These are phyloP conservation scores for Dictyostelium purpureum DNA, from an alignment of 78 protist genomes.

Conservation along the genomic window DNA sequence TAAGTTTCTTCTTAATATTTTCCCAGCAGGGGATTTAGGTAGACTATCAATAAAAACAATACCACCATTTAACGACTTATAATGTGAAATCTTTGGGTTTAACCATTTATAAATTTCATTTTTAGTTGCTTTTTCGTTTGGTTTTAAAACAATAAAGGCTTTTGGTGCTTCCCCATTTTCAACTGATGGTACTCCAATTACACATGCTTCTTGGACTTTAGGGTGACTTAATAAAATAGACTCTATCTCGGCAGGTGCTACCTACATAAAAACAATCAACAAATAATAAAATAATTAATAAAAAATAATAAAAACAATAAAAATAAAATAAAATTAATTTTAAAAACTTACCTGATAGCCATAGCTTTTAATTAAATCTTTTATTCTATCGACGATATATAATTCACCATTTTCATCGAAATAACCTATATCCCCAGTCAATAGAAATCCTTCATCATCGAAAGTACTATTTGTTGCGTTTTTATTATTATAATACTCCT, in stretches of 20 bases:
- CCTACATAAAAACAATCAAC: too few relatives aligned
- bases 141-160: constrained; percentile 87
- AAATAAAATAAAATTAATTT: too few relatives aligned
- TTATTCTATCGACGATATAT: too few relatives aligned
- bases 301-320: too few relatives aligned
- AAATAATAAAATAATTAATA: too few relatives aligned
- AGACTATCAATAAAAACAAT: constrained; percentile 73
- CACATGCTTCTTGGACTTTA: constrained; percentile 81
- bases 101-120: constrained; percentile 44
- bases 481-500: too few relatives aligned
- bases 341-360: constrained; percentile 95
- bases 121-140: constrained; percentile 22
- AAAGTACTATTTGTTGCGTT: too few relatives aligned
- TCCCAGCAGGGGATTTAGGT: constrained; percentile 87
- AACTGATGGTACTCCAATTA: constrained; percentile 76
- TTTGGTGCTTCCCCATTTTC: constrained; percentile 88
- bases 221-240: constrained; percentile 76
- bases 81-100: constrained; percentile 18
- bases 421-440: too few relatives aligned
- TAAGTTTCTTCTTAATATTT: too few relatives aligned
- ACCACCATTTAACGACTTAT: constrained; percentile 74
- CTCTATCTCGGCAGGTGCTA: constrained; percentile 96
- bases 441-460: too few relatives aligned
- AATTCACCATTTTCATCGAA: too few relatives aligned
- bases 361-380: constrained; percentile 86